Evolutionary conservation across 495 filamentous ascomycete species (phyloP).

Genomic region (Xylaria venustula): DNA sequence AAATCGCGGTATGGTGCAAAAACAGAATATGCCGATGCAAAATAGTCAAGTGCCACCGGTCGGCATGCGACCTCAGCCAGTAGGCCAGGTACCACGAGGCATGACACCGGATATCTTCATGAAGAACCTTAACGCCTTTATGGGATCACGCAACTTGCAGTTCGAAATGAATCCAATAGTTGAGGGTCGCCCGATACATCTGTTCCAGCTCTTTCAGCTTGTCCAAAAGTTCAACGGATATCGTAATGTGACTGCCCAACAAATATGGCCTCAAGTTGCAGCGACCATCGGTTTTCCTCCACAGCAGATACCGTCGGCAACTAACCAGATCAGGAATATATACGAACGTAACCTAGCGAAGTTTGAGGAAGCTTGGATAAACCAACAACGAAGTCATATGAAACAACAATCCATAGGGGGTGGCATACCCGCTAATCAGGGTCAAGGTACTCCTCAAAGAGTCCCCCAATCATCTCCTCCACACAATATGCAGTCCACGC

Average conservation of each 20-base stretch:
- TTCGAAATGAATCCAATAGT: conserved; percentile 70
- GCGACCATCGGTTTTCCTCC: conserved; percentile 63
- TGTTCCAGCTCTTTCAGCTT: conserved; percentile 71
- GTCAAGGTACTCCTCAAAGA: conserved; percentile 37
- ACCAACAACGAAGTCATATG: conserved; percentile 58
- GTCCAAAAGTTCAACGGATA: conserved; percentile 76
- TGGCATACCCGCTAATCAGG: conserved; percentile 40
- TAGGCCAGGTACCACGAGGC: conserved; percentile 25
- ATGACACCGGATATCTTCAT: conserved; percentile 68
- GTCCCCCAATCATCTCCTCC: conserved; percentile 42
- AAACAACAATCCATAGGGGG: conserved; percentile 46
- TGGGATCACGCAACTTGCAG: conserved; percentile 64
- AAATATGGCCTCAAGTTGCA: conserved; percentile 71
- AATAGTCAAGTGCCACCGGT: conserved; percentile 48
- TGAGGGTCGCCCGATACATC: conserved; percentile 64
- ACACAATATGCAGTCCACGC: conserved; percentile 49
- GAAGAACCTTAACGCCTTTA: conserved; percentile 69
- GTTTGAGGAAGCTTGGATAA: conserved; percentile 73
- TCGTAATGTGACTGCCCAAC: conserved; percentile 63
- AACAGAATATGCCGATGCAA: conserved; percentile 43
- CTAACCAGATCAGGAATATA: conserved; percentile 64
- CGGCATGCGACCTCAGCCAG: conserved; percentile 40
- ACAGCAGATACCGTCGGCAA: conserved; percentile 62
- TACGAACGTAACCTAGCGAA: conserved; percentile 70
- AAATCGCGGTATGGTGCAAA: conserved; percentile 47